Evolutionary conservation across 768 basidiomycete species (phyloP).

Genomic region (Lactifluus subvellereus): DNA sequence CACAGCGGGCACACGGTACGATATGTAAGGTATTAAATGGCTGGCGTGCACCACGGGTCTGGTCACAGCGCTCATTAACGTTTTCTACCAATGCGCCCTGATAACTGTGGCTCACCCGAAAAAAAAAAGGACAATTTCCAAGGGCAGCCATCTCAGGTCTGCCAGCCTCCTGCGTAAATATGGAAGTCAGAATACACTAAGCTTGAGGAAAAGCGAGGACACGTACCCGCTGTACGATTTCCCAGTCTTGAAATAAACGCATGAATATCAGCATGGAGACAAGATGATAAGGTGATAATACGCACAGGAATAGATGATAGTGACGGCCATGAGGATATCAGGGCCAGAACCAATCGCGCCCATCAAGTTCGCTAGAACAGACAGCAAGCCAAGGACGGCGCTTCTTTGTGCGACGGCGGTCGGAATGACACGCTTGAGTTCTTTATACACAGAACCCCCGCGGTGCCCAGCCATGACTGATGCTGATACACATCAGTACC

Average conservation of each 20-base stretch:
- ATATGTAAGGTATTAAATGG: background rate
- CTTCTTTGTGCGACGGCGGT: conserved; percentile 95
- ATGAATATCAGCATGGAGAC: background rate
- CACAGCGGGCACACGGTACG: background rate
- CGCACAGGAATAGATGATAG: conserved; percentile 80
- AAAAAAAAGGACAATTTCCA: background rate
- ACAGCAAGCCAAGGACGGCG: conserved; percentile 88
- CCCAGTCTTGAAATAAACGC: conserved; percentile 60
- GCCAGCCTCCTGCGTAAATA: conserved; percentile 53
- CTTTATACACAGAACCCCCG: conserved; percentile 98
- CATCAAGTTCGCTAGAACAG: conserved; percentile 88
- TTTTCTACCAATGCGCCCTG: background rate
- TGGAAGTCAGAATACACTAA: background rate
- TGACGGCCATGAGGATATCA: conserved; percentile 96
- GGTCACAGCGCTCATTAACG: background rate
- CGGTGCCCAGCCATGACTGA: conserved; percentile 83
- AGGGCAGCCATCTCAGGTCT: conserved; percentile 80
- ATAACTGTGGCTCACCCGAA: background rate
- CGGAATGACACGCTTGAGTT: conserved; percentile 95
- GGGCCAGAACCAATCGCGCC: conserved; percentile 95
- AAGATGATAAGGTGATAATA: conserved; percentile 15
- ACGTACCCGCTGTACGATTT: conserved; percentile 76
- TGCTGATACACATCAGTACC: conserved; percentile 31
- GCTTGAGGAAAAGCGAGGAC: background rate
- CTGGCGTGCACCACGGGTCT: background rate